Evolutionary conservation across 768 basidiomycete genomes (phyloP).

Genomic region (Coprinopsis sp.): DNA sequence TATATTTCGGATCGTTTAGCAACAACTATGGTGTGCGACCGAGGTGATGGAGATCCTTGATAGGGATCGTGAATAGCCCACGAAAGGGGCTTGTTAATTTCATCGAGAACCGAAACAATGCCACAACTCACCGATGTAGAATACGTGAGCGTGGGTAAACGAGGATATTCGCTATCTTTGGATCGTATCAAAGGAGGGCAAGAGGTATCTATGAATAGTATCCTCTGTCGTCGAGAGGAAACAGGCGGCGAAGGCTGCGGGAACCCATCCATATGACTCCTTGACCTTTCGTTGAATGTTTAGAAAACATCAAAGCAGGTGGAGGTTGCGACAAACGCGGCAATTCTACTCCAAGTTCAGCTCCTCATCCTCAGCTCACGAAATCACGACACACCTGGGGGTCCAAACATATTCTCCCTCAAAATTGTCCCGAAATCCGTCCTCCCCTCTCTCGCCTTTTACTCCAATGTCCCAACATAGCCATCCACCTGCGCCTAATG

Average conservation of each 20-base stretch:
- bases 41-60: conserved; percentile 4
- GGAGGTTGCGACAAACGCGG: too few species aligned
- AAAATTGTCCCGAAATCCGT: conserved; percentile 42
- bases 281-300: conserved; percentile 18
- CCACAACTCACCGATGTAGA: conserved; percentile 26
- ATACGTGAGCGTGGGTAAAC: conserved; percentile 22
- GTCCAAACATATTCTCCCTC: conserved; percentile 36
- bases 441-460: conserved; percentile 46
- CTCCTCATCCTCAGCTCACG: too few species aligned
- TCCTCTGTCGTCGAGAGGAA: conserved; percentile 34
- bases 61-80: background rate
- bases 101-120: too few species aligned
- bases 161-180: conserved; percentile 32
- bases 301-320: background rate
- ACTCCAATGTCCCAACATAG: conserved; percentile 41
- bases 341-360: background rate
- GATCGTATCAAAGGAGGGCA: conserved; percentile 44
- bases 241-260: conserved; percentile 32
- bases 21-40: conserved; percentile 8
- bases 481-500: conserved; percentile 48
- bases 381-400: conserved; percentile 33
- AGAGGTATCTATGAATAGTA: conserved; percentile 33
- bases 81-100: background rate
- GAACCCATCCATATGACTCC: conserved; percentile 20
- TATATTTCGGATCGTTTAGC: conserved; percentile 11